phyloP scores from a whole-genome alignment of 2,329 filamentous ascomycete genomes.

The Xylaria sp. region DNA sequence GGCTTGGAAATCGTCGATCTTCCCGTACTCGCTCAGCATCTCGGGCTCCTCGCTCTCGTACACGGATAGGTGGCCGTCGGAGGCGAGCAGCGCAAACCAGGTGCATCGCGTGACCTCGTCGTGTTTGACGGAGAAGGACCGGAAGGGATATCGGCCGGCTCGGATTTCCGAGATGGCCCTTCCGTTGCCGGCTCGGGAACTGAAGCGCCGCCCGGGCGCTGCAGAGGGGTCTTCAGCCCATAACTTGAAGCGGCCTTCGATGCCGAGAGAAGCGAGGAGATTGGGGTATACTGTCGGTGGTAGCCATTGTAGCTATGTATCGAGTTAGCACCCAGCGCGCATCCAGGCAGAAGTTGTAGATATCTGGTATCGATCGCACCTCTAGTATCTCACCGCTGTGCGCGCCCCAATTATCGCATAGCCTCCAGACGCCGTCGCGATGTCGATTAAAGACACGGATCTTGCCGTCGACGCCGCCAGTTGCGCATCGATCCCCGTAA shows the following conservation, averaged over 20 bases:
- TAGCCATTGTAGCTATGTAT: constrained; percentile 84
- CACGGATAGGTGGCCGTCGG: constrained; percentile 81
- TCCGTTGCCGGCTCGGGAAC: constrained; percentile 61
- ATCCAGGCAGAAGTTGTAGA: neutral
- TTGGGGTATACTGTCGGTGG: constrained; percentile 87
- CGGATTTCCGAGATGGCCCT: constrained; percentile 66
- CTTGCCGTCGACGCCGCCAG: constrained; percentile 90
- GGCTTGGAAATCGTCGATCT: constrained; percentile 80
- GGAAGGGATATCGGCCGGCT: constrained; percentile 72
- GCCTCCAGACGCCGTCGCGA: constrained; percentile 78
- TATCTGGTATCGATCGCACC: constrained; percentile 59
- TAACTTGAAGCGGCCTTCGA: constrained; percentile 89
- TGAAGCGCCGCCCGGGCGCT: constrained; percentile 83
- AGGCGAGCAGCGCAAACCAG: constrained; percentile 84
- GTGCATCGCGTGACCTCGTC: constrained; percentile 83
- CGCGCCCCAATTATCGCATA: constrained; percentile 88
- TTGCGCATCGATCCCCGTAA: constrained; percentile 91
- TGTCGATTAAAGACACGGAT: constrained; percentile 91
- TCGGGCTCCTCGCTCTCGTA: constrained; percentile 89
- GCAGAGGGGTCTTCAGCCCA: constrained; percentile 93
- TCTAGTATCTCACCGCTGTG: constrained; percentile 92
- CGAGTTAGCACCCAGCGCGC: constrained; percentile 40
- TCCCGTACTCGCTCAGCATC: constrained; percentile 78
- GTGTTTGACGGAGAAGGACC: constrained; percentile 85
- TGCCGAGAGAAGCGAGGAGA: constrained; percentile 85